Conservation (phyloP, 176 grass and related monocot species). For the Thinopyrum elongatum region DNA sequence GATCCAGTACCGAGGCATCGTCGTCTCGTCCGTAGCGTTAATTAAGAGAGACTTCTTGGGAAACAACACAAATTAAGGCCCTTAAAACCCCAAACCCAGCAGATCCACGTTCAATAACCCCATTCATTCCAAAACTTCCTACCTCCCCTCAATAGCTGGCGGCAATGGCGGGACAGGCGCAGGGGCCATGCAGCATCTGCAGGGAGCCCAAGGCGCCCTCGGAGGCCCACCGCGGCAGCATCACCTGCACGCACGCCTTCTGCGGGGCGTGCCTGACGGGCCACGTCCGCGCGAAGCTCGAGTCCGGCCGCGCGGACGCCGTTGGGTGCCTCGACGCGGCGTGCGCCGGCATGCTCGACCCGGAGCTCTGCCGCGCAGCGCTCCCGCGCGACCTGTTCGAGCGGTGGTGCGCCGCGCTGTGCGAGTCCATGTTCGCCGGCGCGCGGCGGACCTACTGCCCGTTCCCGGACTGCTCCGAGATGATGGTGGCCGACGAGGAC, state of each 20-base stretch:
- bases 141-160: background rate
- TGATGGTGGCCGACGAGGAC: slow-evolving; percentile 35
- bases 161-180: background rate
- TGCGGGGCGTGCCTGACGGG: slow-evolving; percentile 42
- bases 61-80: background rate
- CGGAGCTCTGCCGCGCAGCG: slow-evolving; percentile 27
- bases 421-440: slow-evolving; percentile 39
- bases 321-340: slow-evolving; percentile 51
- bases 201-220: slow-evolving; percentile 33
- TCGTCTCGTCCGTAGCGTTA: background rate
- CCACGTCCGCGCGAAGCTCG: slow-evolving; percentile 46
- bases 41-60: background rate
- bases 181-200: slow-evolving; percentile 56
- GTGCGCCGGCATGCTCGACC: slow-evolving; percentile 28
- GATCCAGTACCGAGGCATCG: too few relatives aligned
- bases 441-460: slow-evolving; percentile 46
- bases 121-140: background rate
- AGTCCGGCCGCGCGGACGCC: background rate
- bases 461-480: slow-evolving; percentile 55
- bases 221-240: slow-evolving; percentile 3
- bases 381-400: slow-evolving; percentile 26
- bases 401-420: slow-evolving; percentile 45
- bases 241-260: slow-evolving; percentile 54
- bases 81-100: background rate
- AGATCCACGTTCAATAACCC: background rate